Evolutionary conservation across 495 filamentous ascomycete species (phyloP), one percentile per base, ranked within the genome.

Genomic region (Annulohypoxylon stygium): DNA sequence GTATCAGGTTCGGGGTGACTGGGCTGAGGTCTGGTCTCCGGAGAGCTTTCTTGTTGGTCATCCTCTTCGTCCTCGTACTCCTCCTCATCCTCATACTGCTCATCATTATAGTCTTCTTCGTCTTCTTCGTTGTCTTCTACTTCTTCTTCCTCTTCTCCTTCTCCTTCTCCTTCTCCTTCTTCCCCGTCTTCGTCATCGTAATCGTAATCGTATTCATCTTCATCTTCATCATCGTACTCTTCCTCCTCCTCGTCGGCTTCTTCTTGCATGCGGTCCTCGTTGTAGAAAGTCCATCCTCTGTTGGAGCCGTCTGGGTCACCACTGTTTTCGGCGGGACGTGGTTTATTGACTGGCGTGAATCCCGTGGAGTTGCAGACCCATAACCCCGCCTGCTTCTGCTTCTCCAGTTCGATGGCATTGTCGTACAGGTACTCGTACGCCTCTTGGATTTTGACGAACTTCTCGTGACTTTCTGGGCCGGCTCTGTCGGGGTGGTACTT

Each of bases 371-470:
- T 23, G 20, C 20, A 23, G 20, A 23, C 20, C 20, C 20, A 23
- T 23, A 23, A 0, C 20, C 20, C 20, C 20, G 20, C 20, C 20
- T 23, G 20, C 20, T 23, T 23, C 20, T 47, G 43, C 7, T 18
- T 3, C n/a, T 16, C 43, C 14, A 14, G 23, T 11, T 14, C 36
- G 51, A 7, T 0, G 4, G 0, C 26, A 1, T 0, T 10, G 16
- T 60, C 43, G 12, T 41, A 67, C 20, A 67, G 8, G 14, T 51
- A 16, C 16, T 67, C 64, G 30, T 67, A 67, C 0, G 64, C 53
- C 12, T 37, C 64, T 34, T 67, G 64, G 23, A 67, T 59, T n/a
- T 48, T n/a, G 8, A 67, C 41, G 33, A 67, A 67, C 7, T 36
- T n/a, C 12, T 48, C 64, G 6, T 67, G 64, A 30, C 54, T 39